These are phyloP conservation scores for Chlamydomonas urium DNA, from an alignment of 139 green algal species.

Conservation along the genomic window DNA sequence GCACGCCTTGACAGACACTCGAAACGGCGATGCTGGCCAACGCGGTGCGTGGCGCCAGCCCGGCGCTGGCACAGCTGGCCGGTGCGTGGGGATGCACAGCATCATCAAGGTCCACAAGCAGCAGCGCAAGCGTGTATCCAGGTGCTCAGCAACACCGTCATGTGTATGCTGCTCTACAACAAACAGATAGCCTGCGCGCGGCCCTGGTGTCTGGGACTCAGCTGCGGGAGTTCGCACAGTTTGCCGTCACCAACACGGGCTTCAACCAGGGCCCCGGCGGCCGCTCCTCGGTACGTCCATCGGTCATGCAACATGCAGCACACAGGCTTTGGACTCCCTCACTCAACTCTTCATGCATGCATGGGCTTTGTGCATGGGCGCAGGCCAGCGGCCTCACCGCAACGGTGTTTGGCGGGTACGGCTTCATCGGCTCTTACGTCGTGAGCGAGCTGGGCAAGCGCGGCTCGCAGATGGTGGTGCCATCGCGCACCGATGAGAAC, in stretches of 20 bases:
- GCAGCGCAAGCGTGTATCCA: no score
- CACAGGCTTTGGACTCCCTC: no score
- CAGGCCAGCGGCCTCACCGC: slow-evolving; percentile 80
- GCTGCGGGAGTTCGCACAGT: neutral
- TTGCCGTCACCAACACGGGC: slow-evolving; percentile 20
- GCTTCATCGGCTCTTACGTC: slow-evolving; percentile 94
- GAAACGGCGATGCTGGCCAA: no score
- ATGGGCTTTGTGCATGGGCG: neutral
- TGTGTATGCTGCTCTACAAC: no score
- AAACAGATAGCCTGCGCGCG: no score
- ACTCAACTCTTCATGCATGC: slow-evolving; percentile 6
- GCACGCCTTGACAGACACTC: no score
- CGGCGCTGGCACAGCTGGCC: slow-evolving; percentile 12
- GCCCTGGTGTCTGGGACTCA: no score
- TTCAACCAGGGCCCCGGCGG: slow-evolving; percentile 46
- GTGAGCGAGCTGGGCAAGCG: slow-evolving; percentile 73
- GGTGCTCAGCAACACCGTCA: no score
- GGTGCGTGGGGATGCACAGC: no score
- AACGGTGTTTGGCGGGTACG: slow-evolving; percentile 89
- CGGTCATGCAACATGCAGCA: no score
- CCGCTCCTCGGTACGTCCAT: slow-evolving; percentile 60
- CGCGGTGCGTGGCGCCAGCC: no score
- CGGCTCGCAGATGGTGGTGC: slow-evolving; percentile 79
- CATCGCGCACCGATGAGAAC: slow-evolving; percentile 82
- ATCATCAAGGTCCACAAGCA: no score